A percentile compares a stretch with the other conserved stretches of the same genome.
Conservation (phyloP, 2,329 filamentous ascomycete species). For the Diaporthe sp. region DNA sequence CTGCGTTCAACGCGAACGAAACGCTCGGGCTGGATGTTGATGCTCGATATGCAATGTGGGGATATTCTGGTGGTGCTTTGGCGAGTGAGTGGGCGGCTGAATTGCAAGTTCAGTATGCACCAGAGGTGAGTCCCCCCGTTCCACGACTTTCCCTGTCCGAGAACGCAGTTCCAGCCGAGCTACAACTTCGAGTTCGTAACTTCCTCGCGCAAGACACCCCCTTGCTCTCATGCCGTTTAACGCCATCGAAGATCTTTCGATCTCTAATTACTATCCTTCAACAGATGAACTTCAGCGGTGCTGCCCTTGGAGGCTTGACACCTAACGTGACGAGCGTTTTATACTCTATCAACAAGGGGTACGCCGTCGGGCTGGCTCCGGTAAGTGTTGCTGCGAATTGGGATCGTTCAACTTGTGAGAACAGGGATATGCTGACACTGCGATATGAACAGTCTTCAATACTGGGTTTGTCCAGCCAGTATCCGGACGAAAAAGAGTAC, state of each 20-base stretch:
- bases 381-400: background rate
- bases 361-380: slow-evolving; percentile 16
- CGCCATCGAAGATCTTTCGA: background rate
- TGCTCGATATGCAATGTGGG: slow-evolving; percentile 56
- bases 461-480: slow-evolving; percentile 48
- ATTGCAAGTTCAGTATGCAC: slow-evolving; percentile 61
- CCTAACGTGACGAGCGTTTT: slow-evolving; percentile 52
- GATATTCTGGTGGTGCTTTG: slow-evolving; percentile 65
- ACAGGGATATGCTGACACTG: too few relatives aligned
- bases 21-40: slow-evolving; percentile 40
- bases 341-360: slow-evolving; percentile 43
- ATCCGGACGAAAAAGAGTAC: slow-evolving; percentile 42
- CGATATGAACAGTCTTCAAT: slow-evolving; percentile 1
- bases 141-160: background rate
- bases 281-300: slow-evolving; percentile 55
- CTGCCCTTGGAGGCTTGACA: slow-evolving; percentile 59
- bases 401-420: slow-evolving; percentile 34
- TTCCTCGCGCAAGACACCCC: too few relatives aligned
- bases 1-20: slow-evolving; percentile 44
- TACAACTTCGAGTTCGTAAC: background rate
- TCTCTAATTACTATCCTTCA: background rate
- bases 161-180: too few relatives aligned
- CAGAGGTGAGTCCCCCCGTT: slow-evolving; percentile 46
- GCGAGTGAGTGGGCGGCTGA: slow-evolving; percentile 64
- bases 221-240: too few relatives aligned